These are phyloP conservation scores for Polysphondylium violaceum DNA, from an alignment of 78 protist species.

Conservation along the genomic window DNA sequence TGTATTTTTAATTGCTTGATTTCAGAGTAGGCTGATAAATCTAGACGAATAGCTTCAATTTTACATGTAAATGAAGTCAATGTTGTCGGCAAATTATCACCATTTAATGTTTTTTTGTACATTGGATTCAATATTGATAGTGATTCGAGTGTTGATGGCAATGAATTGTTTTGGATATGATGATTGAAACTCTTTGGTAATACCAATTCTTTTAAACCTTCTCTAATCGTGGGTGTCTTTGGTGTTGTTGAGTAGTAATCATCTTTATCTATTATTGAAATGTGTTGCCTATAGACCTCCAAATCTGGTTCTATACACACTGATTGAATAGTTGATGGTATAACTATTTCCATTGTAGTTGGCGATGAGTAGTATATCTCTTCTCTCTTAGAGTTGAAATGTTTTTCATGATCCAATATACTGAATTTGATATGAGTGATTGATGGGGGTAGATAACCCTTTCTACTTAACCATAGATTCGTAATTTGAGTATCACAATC, in stretches of 20 bases:
- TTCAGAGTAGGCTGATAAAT: background rate
- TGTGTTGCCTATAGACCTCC: background rate
- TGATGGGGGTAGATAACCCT: slow-evolving; percentile 2
- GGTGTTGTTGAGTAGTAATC: background rate
- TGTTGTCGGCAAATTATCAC: background rate
- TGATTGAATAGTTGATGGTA: background rate
- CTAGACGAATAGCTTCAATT: background rate
- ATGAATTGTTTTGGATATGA: background rate
- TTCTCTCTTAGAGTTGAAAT: background rate
- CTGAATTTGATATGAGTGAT: background rate
- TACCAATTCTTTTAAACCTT: background rate
- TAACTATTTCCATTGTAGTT: background rate
- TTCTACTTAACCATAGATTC: background rate
- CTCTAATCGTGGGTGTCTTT: background rate
- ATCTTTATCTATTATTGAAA: background rate
- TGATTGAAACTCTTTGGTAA: background rate
- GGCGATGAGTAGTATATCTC: background rate
- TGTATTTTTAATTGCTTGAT: background rate
- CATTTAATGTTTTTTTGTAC: background rate
- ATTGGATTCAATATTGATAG: background rate
- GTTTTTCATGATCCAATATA: background rate
- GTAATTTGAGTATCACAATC: background rate
- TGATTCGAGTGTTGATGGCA: background rate
- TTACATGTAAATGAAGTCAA: background rate
- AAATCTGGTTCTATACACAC: background rate